Percentiles rank a stretch among this genome's conserved stretches.
These are phyloP conservation scores for Candida pseudoviswanathii DNA, from an alignment of 1,139 yeast genomes.

Conservation along the genomic window DNA sequence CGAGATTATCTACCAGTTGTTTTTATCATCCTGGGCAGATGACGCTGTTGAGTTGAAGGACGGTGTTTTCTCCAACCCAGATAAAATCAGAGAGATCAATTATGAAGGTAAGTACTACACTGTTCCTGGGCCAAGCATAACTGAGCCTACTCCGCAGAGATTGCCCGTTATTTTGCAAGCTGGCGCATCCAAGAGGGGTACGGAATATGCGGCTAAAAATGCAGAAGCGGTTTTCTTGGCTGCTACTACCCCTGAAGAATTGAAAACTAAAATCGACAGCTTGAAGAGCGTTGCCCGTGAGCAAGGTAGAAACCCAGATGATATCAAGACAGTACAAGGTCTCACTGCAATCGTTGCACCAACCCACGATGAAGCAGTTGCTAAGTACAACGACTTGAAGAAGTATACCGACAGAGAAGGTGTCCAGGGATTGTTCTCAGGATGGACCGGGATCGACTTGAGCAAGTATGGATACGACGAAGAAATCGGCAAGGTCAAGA, in stretches of 20 bases:
- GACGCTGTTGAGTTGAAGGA: slow-evolving; percentile 38
- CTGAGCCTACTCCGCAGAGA: slow-evolving; percentile 46
- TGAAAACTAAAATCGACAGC: slow-evolving; percentile 26
- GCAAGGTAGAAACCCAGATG: slow-evolving; percentile 31
- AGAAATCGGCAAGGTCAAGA: slow-evolving; percentile 27
- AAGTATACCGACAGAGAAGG: slow-evolving; percentile 35
- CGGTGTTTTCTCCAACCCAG: slow-evolving; percentile 29
- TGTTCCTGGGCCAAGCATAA: slow-evolving; percentile 49
- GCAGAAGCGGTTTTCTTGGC: slow-evolving; percentile 44
- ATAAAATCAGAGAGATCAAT: slow-evolving; percentile 22
- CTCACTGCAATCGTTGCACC: slow-evolving; percentile 32
- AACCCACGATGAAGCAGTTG: slow-evolving; percentile 37
- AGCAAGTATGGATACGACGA: slow-evolving; percentile 29
- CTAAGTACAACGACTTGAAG: slow-evolving; percentile 28
- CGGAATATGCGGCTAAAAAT: slow-evolving; percentile 44
- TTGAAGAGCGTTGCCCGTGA: slow-evolving; percentile 28
- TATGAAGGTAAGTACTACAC: slow-evolving; percentile 38
- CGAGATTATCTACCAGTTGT: slow-evolving; percentile 41
- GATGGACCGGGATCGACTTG: slow-evolving; percentile 38
- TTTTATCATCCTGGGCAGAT: slow-evolving; percentile 47
- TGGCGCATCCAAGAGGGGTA: slow-evolving; percentile 45
- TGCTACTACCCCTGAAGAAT: slow-evolving; percentile 28
- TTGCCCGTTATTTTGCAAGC: slow-evolving; percentile 49
- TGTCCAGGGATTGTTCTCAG: slow-evolving; percentile 36
- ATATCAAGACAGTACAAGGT: slow-evolving; percentile 32